These are phyloP conservation scores for Populus davidiana DNA, from an alignment of 345 rosid genomes.

Conservation along the genomic window DNA sequence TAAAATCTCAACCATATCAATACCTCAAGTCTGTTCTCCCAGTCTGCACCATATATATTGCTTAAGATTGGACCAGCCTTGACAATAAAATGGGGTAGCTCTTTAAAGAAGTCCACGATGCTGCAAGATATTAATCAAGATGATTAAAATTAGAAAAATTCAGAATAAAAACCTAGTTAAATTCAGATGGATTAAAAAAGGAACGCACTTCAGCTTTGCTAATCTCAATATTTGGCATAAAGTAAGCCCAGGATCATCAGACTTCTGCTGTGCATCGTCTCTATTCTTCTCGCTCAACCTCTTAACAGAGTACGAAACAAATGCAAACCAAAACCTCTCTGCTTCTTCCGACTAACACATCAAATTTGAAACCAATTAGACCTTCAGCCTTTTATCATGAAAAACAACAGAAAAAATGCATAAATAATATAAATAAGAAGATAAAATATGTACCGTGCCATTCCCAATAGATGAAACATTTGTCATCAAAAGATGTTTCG, in stretches of 20 bases:
- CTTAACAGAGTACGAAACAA: slow-evolving; percentile 61
- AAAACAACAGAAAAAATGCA: neutral
- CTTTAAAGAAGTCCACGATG: slow-evolving; percentile 77
- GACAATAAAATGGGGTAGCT: slow-evolving; percentile 81
- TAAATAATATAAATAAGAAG: neutral
- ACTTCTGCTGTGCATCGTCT: slow-evolving; percentile 26
- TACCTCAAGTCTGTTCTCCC: slow-evolving; percentile 95
- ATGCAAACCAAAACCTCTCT: slow-evolving; percentile 82
- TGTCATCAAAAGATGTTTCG: slow-evolving; percentile 58
- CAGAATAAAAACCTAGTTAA: neutral
- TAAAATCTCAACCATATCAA: neutral
- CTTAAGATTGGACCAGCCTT: slow-evolving; percentile 73
- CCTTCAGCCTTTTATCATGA: neutral
- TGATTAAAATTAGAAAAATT: neutral
- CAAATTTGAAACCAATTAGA: slow-evolving; percentile 6
- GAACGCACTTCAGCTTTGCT: slow-evolving; percentile 66
- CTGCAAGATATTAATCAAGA: slow-evolving; percentile 36
- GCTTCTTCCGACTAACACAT: slow-evolving; percentile 70
- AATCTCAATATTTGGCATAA: slow-evolving; percentile 71
- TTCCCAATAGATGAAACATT: slow-evolving; percentile 51
- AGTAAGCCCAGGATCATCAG: slow-evolving; percentile 46
- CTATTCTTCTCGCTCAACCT: slow-evolving; percentile 50
- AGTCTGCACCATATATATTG: slow-evolving; percentile 64
- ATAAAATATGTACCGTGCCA: slow-evolving; percentile 47
- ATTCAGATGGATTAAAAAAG: slow-evolving; percentile 3